Conservation (phyloP, 805 yeast species). For the Yarrowia sp. region DNA sequence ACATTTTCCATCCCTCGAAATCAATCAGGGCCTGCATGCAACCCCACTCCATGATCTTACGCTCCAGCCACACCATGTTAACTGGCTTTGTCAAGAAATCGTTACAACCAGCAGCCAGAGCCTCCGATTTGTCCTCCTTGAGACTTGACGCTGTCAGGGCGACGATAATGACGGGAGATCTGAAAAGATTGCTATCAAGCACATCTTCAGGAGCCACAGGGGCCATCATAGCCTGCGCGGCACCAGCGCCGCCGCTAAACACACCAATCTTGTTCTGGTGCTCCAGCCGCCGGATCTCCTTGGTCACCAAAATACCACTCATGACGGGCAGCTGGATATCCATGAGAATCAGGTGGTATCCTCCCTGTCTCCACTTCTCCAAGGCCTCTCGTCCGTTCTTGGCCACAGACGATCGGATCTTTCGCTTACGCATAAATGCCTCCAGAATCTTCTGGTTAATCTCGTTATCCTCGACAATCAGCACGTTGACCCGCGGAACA, state of each 20-base stretch:
- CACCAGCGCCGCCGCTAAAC: slow-evolving; percentile 37
- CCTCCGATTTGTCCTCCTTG: slow-evolving; percentile 80
- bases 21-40: slow-evolving; percentile 98
- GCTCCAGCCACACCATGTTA: slow-evolving; percentile 87
- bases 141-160: slow-evolving; percentile 93
- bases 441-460: slow-evolving; percentile 91
- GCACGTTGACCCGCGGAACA: slow-evolving; percentile 81
- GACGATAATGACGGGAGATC: slow-evolving; percentile 95
- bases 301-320: slow-evolving; percentile 93
- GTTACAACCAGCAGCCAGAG: slow-evolving; percentile 95
- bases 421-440: slow-evolving; percentile 79
- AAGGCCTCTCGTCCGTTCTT: slow-evolving; percentile 94
- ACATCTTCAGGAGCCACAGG: slow-evolving; percentile 44
- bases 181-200: slow-evolving; percentile 61
- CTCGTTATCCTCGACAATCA: slow-evolving; percentile 94
- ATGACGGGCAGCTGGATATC: slow-evolving; percentile 95
- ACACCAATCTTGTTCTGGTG: slow-evolving; percentile 75
- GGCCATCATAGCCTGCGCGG: slow-evolving; percentile 39
- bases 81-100: slow-evolving; percentile 96
- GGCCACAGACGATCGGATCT: slow-evolving; percentile 81
- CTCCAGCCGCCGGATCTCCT: slow-evolving; percentile 84
- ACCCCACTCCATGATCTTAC: slow-evolving; percentile 92
- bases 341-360: slow-evolving; percentile 92
- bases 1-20: slow-evolving; percentile 79
- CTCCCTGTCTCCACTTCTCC: slow-evolving; percentile 91